Base-by-base conservation (phyloP, 78 protist genomes). In the Carpediemonas membranifera region DNA sequence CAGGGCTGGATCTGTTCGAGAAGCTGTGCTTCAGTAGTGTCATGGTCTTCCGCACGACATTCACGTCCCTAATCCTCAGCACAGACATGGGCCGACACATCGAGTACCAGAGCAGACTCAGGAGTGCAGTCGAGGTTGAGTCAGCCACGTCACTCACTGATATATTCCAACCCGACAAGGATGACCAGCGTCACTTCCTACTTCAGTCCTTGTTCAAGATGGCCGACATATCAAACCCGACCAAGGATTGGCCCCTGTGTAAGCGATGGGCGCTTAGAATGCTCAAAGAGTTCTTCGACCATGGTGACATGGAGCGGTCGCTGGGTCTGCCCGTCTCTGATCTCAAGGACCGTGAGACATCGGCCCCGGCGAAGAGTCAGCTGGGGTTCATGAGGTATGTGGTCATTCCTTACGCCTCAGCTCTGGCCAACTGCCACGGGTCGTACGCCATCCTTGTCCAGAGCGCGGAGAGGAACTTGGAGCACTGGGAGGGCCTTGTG, bases 51-150 rank as follows among this genome's bases (percentile, higher is more conserved):
- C n/a, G n/a, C n/a, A n/a, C n/a, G n/a, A n/a, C n/a, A n/a, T n/a
- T n/a, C n/a, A n/a, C n/a, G n/a, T n/a, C n/a, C n/a, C n/a, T n/a
- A n/a, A 62, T 81, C 69, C 67, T 81, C 54, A 31, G 76, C 19
- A 81, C 86, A 0, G 86, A 81, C 67, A 81, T 81, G 86, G 54
- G 72, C 16, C 68, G 65, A 18, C 86, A 81, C 47, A 52, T 60
- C 21, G 81, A 76, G 24, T 65, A 70, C 59, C 55, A 62, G 16
- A 24, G 59, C 33, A 1, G 43, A 14, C 7, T 59, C 27, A 30
- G 31, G 19, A 36, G 65, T 7, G 15, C 51, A 30, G 59, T n/a
- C n/a, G n/a, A n/a, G n/a, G n/a, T n/a, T n/a, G n/a, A n/a, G n/a
- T n/a, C n/a, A n/a, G n/a, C n/a, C n/a, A n/a, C n/a, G n/a, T n/a